Percentiles rank a stretch among this genome's conserved stretches.
phyloP scores from a whole-genome alignment of 805 yeast genomes.

The Ogataea neopini region DNA sequence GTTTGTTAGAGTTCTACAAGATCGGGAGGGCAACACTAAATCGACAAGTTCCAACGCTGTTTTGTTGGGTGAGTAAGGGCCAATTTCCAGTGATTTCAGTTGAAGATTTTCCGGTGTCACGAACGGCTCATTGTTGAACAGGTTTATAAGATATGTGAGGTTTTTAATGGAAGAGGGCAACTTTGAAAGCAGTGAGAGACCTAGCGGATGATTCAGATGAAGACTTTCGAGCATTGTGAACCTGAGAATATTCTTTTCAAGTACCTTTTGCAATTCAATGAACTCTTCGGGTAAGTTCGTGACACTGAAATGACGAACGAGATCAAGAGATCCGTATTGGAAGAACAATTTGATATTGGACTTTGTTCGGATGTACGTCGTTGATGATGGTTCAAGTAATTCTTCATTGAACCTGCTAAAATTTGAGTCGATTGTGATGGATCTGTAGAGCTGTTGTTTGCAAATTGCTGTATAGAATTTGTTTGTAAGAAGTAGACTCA shows the following conservation, averaged over 20 bases:
- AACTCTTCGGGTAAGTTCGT: slow-evolving; percentile 29
- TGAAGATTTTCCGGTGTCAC: slow-evolving; percentile 15
- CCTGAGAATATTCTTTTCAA: slow-evolving; percentile 8
- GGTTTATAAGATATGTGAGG: slow-evolving; percentile 10
- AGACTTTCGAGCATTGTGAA: slow-evolving; percentile 8
- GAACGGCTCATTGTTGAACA: slow-evolving; percentile 4
- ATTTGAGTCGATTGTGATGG: slow-evolving; percentile 26
- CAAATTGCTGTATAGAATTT: slow-evolving; percentile 11
- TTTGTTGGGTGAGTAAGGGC: background rate
- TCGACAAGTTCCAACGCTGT: slow-evolving; percentile 3
- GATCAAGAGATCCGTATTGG: background rate
- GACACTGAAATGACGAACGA: slow-evolving; percentile 19
- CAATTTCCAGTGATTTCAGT: background rate
- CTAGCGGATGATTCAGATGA: slow-evolving; percentile 14
- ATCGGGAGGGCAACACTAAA: slow-evolving; percentile 3
- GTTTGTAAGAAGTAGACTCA: slow-evolving; percentile 16
- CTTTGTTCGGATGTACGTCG: slow-evolving; percentile 21
- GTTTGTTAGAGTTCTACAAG: background rate
- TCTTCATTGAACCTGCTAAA: slow-evolving; percentile 31
- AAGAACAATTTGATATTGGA: slow-evolving; percentile 18
- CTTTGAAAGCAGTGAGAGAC: slow-evolving; percentile 14
- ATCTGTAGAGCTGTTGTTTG: slow-evolving; percentile 18
- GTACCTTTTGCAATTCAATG: slow-evolving; percentile 28
- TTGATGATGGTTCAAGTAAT: slow-evolving; percentile 6
- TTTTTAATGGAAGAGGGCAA: slow-evolving; percentile 6